Base-by-base conservation (phyloP, 441 rosid genomes). In the Populus hybrid region DNA sequence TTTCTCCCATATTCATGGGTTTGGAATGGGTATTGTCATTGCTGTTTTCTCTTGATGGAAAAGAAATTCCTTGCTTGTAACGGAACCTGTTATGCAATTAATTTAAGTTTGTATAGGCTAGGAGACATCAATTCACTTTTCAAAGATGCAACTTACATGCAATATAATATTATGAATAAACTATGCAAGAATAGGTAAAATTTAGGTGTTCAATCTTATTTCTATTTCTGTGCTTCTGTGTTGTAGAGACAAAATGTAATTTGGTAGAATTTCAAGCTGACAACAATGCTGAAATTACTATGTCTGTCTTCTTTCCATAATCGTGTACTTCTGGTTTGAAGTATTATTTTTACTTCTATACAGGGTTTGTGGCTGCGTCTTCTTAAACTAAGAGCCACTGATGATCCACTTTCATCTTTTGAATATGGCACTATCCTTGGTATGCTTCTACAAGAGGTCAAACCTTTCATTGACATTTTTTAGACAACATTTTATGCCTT, bases 321-420 rank as follows among this genome's bases (percentile, higher is more conserved):
- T 77, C 65, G 40, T 20, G 12, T 12, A 30, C 14, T 64, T 50
- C 32, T 70, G 63, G 72, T 65, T 63, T 71, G 21, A 61, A 30
- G 54, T 42, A 46, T 64, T 77, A 32, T 64, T 72, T 21, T n/a
- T 54, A 24, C 80, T 46, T 63, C 76, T 78, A 63, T 80, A 73
- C 87, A 95, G 99, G 99, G 99, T 69, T 86, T 97, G 76, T 97
- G 99, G 99, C 83, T 91, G 76, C 98, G 98, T 78, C 98, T 97
- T 83, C 85, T 95, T 79, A 91, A 94, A 88, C 79, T 97, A 76
- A 98, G 96, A 79, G 86, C 95, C 76, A 84, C 90, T 77, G 99
- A 95, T 76, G 99, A 97, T 88, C 99, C 99, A 54, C 99, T 97
- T 85, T 97, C 99, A 78, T 93, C 99, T 69, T 97, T 97, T 80